Evolutionary conservation across 2,329 filamentous ascomycete species (phyloP).

Genomic region (Cercospora beticola): DNA sequence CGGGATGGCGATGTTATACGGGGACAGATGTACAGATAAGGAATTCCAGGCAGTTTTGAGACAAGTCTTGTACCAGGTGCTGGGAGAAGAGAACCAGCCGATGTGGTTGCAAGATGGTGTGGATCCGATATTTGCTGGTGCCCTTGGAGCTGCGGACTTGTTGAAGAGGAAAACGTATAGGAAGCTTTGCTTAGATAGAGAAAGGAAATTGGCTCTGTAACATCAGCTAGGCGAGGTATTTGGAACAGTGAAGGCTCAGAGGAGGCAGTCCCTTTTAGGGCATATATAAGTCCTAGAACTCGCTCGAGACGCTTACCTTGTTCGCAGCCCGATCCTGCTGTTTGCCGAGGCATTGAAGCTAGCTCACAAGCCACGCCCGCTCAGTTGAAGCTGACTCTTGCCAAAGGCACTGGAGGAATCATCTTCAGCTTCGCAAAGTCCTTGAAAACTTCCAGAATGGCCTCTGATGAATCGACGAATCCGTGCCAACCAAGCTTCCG

Average conservation of each 20-base stretch:
- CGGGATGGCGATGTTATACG: background rate
- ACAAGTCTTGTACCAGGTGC: background rate
- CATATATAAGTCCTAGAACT: background rate
- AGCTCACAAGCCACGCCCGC: background rate
- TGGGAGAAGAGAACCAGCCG: background rate
- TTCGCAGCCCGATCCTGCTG: background rate
- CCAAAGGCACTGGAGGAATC: constrained; percentile 40
- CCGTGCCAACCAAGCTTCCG: constrained; percentile 50
- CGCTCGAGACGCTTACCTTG: background rate
- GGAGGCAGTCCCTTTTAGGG: background rate
- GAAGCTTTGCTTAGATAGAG: background rate
- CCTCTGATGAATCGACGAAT: constrained; percentile 48
- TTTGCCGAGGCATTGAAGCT: background rate
- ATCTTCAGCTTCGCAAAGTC: constrained; percentile 48
- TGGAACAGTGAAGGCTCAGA: background rate
- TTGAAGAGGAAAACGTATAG: background rate
- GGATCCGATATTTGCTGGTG: background rate
- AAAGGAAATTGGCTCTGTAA: background rate
- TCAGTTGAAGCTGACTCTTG: constrained; percentile 30
- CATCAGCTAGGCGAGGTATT: background rate
- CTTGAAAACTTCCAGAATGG: constrained; percentile 44
- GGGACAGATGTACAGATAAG: background rate
- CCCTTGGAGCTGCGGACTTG: background rate
- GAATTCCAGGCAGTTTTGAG: background rate
- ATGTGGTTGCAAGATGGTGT: background rate